Evolutionary conservation across 345 rosid species (phyloP).

Genomic region (Lumnitzera littorea): DNA sequence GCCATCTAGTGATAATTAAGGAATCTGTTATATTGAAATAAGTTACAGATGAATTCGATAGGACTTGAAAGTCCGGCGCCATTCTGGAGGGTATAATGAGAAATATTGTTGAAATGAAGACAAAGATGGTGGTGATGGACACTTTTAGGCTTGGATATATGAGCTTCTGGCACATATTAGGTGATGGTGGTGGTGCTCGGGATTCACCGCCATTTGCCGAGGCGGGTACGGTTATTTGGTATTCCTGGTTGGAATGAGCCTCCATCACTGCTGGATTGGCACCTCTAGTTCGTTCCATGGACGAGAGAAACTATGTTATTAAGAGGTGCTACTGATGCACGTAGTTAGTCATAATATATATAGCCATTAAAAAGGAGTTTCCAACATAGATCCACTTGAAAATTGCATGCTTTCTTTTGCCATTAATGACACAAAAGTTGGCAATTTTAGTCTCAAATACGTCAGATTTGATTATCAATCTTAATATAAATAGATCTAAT

Average conservation of each 20-base stretch:
- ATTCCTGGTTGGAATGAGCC: slow-evolving; percentile 4
- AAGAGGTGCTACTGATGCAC: too few relatives aligned
- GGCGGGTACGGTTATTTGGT: neutral
- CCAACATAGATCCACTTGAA: too few relatives aligned
- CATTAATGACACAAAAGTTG: too few relatives aligned
- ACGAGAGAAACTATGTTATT: too few relatives aligned
- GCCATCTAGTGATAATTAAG: neutral
- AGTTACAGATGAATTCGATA: neutral
- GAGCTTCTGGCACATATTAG: neutral
- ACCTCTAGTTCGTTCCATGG: neutral
- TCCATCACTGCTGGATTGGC: slow-evolving; percentile 3
- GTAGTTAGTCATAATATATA: too few relatives aligned
- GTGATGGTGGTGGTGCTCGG: neutral
- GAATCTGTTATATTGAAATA: neutral
- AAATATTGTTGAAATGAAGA: slow-evolving; percentile 1
- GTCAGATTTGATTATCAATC: too few relatives aligned
- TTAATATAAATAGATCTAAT: too few relatives aligned
- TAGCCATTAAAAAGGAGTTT: too few relatives aligned
- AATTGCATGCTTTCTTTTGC: too few relatives aligned
- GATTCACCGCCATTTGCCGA: too few relatives aligned
- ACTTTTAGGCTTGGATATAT: slow-evolving; percentile 1
- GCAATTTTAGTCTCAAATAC: too few relatives aligned
- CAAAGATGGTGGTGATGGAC: neutral
- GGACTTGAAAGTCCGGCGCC: neutral
- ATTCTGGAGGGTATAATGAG: slow-evolving; percentile 1